Percentiles rank a stretch among this genome's conserved stretches.
Conservation (phyloP, 2,329 filamentous ascomycete genomes). For the Colletotrichum simmondsii region DNA sequence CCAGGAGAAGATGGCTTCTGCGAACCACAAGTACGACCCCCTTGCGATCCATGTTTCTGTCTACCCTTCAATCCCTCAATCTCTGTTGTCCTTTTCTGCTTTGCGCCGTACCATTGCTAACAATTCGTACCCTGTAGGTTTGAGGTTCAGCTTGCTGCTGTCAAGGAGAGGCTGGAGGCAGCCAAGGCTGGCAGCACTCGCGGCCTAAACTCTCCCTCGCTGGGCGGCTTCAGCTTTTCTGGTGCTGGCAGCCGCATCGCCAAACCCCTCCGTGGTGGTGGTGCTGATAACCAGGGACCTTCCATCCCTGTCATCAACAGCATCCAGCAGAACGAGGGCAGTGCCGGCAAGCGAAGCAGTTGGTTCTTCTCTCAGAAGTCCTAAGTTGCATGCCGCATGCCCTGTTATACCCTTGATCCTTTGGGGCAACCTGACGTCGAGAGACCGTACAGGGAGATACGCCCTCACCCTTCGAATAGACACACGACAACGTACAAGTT, state of each 20-base stretch:
- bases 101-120: conserved; percentile 16
- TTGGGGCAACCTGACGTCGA: background rate
- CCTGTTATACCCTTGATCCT: background rate
- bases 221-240: conserved; percentile 78
- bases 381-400: conserved; percentile 39
- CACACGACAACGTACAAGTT: conserved; percentile 7
- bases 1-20: conserved; percentile 97
- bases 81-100: background rate
- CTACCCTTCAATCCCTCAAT: background rate
- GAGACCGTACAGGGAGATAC: background rate
- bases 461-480: conserved; percentile 3
- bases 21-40: conserved; percentile 87
- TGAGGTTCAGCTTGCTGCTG: conserved; percentile 94
- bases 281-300: conserved; percentile 56
- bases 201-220: conserved; percentile 75
- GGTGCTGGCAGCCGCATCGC: conserved; percentile 74
- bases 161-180: conserved; percentile 97
- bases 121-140: conserved; percentile 69
- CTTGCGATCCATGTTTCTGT: background rate
- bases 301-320: conserved; percentile 67
- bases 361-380: conserved; percentile 78
- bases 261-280: conserved; percentile 75
- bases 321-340: conserved; percentile 68
- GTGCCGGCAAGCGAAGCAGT: conserved; percentile 73
- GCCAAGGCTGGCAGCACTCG: conserved; percentile 93